Evolutionary conservation across 768 basidiomycete genomes (phyloP), one percentile per base, ranked within the genome.

Genomic region (Mycena crocata): DNA sequence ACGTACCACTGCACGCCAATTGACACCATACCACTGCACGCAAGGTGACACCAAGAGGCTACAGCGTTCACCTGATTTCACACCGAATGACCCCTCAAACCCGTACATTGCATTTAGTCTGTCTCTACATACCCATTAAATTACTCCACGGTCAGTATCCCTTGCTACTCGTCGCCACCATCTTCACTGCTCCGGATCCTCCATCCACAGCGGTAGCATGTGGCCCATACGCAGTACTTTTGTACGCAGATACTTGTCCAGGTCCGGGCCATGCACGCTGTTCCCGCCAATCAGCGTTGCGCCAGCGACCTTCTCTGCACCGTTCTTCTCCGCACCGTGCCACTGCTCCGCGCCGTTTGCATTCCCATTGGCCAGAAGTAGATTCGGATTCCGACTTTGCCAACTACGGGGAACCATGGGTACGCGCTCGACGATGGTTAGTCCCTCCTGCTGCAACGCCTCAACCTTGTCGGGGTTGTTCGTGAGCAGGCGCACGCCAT

Each of bases 221-320:
- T 99, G 98, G 15, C 98, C 98, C 98, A 99, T 99, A 66, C 92
- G 86, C 75, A 95, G 81, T n/a, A 99, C 90, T 78, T 99, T 99
- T 40, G 98, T 99, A 76, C 93, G 87, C 73, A 99, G 79, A 77
- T 99, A 99, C 80, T 92, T 95, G 74, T 99, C 95, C 72, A 99
- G 78, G 74, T 99, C 98, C 61, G 89, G 88, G 1, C 95, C 94
- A 59, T 90, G 81, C 12, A 91, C 92, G 31, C 86, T 86, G 19
- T 90, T 88, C 13, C 89, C 92, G 6, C 95, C 95, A 44, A 96
- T 90, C 78, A 95, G 84, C 44, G 93, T 93, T 12, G 90, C 92
- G 2, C 94, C 95, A 2, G 83, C 79, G 37, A 80, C 72, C 67
- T 83, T 82, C 60, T 83, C 83, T 69, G 80, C 78, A 34, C 73